Percentiles rank a stretch among this genome's conserved stretches.
Evolutionary conservation across 2,329 filamentous ascomycete genomes (phyloP).

Genomic region (Alternaria consortialis): DNA sequence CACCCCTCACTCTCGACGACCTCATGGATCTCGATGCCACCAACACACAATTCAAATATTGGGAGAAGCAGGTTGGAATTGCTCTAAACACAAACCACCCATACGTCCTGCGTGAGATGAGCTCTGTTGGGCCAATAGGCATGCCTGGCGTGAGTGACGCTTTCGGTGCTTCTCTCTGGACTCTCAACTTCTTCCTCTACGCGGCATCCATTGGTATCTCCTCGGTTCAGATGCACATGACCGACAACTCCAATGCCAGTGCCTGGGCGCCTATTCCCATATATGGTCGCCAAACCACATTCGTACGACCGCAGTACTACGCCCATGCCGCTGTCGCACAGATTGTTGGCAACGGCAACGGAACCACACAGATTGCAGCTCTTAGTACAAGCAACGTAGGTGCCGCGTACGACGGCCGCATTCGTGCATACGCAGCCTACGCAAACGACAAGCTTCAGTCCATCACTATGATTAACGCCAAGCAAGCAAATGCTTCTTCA

Average conservation of each 20-base stretch:
- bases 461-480: constrained; percentile 59
- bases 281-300: constrained; percentile 53
- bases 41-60: constrained; percentile 59
- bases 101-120: constrained; percentile 63
- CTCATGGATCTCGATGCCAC: constrained; percentile 59
- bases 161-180: constrained; percentile 62
- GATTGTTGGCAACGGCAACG: constrained; percentile 58
- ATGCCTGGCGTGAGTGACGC: constrained; percentile 58
- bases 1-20: constrained; percentile 55
- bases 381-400: constrained; percentile 45
- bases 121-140: constrained; percentile 60
- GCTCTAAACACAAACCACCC: constrained; percentile 54
- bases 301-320: constrained; percentile 61
- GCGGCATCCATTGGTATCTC: constrained; percentile 58
- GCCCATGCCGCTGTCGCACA: constrained; percentile 62
- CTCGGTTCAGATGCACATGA: constrained; percentile 64
- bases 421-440: constrained; percentile 58
- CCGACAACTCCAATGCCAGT: constrained; percentile 61
- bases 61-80: constrained; percentile 56
- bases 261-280: constrained; percentile 59
- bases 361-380: constrained; percentile 56
- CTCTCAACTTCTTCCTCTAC: constrained; percentile 63
- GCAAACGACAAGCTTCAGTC: constrained; percentile 54
- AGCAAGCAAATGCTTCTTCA: constrained; percentile 53
- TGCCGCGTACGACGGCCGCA: constrained; percentile 51